These are phyloP conservation scores for Quercus ilex DNA, from an alignment of 306 rosid species.

Conservation along the genomic window DNA sequence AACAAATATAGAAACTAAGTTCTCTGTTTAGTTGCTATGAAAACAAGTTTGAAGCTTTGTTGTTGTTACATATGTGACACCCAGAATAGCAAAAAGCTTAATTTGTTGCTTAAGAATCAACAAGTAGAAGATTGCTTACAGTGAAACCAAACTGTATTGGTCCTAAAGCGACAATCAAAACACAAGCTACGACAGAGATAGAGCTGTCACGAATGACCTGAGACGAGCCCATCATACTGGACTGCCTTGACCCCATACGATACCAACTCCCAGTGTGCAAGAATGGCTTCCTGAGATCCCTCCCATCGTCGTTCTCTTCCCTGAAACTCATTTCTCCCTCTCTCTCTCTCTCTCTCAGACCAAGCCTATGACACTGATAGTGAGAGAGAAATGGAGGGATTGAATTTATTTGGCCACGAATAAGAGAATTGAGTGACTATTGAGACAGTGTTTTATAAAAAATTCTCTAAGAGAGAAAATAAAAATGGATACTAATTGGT, in stretches of 20 bases:
- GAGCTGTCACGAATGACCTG: slow-evolving; percentile 75
- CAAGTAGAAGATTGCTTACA: slow-evolving; percentile 35
- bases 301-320: slow-evolving; percentile 69
- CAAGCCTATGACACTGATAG: background rate
- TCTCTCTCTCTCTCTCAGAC: no score
- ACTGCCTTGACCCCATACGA: slow-evolving; percentile 66
- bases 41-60: background rate
- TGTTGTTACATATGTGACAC: background rate
- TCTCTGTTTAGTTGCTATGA: background rate
- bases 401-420: background rate
- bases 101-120: no score
- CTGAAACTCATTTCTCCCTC: slow-evolving; percentile 52
- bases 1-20: background rate
- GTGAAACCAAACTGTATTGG: slow-evolving; percentile 98
- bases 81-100: no score
- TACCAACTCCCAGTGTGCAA: slow-evolving; percentile 97
- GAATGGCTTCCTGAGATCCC: slow-evolving; percentile 83
- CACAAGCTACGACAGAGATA: slow-evolving; percentile 83
- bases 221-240: slow-evolving; percentile 77
- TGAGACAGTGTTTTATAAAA: background rate
- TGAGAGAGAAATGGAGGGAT: background rate
- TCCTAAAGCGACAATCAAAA: slow-evolving; percentile 91
- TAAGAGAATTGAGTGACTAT: background rate
- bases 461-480: accelerated
- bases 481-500: no score